These are phyloP conservation scores for Schizonepeta tenuifolia DNA, from an alignment of 257 asterid genomes.

Conservation along the genomic window DNA sequence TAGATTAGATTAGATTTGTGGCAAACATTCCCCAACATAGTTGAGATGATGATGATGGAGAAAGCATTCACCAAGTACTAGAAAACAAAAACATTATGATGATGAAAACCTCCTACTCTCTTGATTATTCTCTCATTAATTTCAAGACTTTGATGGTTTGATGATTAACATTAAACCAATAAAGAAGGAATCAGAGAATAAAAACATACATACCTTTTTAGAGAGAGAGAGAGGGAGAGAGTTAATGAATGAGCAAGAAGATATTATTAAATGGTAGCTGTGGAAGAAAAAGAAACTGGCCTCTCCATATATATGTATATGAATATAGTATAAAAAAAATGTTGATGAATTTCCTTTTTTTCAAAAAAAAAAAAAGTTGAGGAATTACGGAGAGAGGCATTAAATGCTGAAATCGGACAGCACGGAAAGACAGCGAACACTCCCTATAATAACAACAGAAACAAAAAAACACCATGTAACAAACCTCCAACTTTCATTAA, in stretches of 20 bases:
- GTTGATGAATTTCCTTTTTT: no score
- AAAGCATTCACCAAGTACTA: not conserved
- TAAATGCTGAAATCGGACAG: conserved; percentile 54
- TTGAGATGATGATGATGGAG: conserved; percentile 18
- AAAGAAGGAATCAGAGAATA: not conserved
- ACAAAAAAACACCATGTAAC: conserved; percentile 28
- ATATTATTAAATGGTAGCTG: conserved; percentile 32
- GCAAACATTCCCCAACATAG: not conserved
- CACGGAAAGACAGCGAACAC: conserved; percentile 53
- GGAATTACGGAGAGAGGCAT: conserved; percentile 42
- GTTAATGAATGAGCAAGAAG: not conserved
- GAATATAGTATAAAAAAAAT: no score
- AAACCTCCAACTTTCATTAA: conserved; percentile 57
- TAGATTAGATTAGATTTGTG: no score
- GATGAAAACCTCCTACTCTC: not conserved
- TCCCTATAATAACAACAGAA: conserved; percentile 31
- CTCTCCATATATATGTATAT: no score
- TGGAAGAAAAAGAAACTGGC: not conserved
- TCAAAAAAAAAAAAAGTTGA: not conserved
- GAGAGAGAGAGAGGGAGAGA: not conserved
- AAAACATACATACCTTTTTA: conserved; percentile 16
- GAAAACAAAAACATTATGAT: not conserved
- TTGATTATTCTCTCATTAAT: not conserved
- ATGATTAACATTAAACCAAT: conserved; percentile 5
- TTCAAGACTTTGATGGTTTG: not conserved